These are phyloP conservation scores for Lomentospora prolificans DNA, from an alignment of 2,329 filamentous ascomycete genomes.

Conservation along the genomic window DNA sequence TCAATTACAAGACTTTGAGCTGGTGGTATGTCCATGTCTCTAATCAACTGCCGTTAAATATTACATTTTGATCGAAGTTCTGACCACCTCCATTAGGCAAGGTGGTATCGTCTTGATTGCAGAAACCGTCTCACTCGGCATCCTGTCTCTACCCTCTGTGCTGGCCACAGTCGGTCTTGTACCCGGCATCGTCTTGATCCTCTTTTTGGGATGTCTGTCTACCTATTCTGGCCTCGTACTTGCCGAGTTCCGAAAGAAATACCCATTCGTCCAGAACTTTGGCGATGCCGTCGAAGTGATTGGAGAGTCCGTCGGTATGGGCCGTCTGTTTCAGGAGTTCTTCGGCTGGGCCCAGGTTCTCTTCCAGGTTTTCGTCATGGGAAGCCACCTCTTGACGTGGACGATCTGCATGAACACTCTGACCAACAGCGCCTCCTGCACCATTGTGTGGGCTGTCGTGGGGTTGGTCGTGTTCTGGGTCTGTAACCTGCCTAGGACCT, in stretches of 20 bases:
- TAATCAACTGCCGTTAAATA: not conserved
- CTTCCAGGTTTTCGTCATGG: slow-evolving; percentile 34
- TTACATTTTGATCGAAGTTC: too few species aligned
- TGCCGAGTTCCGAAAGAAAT: slow-evolving; percentile 17
- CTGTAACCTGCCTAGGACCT: slow-evolving; percentile 50
- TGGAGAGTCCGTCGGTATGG: slow-evolving; percentile 17
- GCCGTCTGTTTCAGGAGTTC: slow-evolving; percentile 15
- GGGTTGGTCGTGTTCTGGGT: slow-evolving; percentile 49
- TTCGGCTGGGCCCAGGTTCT: slow-evolving; percentile 17
- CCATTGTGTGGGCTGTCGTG: slow-evolving; percentile 17
- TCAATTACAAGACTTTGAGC: slow-evolving; percentile 26
- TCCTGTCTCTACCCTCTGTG: slow-evolving; percentile 14
- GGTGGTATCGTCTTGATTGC: slow-evolving; percentile 33
- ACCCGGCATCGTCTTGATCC: slow-evolving; percentile 62
- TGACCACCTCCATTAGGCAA: too few species aligned
- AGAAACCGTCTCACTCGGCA: slow-evolving; percentile 25
- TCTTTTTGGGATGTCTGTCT: slow-evolving; percentile 56
- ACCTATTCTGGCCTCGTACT: slow-evolving; percentile 43
- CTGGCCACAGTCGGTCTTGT: slow-evolving; percentile 35
- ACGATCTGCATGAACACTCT: slow-evolving; percentile 18
- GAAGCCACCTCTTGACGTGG: slow-evolving; percentile 20
- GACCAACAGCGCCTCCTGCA: slow-evolving; percentile 17
- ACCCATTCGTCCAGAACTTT: slow-evolving; percentile 50
- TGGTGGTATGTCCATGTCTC: slow-evolving; percentile 23
- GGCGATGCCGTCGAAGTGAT: slow-evolving; percentile 25